Evolutionary conservation across 2,329 filamentous ascomycete species (phyloP), one percentile per base, ranked within the genome.

Genomic region (Blastomyces parvus): DNA sequence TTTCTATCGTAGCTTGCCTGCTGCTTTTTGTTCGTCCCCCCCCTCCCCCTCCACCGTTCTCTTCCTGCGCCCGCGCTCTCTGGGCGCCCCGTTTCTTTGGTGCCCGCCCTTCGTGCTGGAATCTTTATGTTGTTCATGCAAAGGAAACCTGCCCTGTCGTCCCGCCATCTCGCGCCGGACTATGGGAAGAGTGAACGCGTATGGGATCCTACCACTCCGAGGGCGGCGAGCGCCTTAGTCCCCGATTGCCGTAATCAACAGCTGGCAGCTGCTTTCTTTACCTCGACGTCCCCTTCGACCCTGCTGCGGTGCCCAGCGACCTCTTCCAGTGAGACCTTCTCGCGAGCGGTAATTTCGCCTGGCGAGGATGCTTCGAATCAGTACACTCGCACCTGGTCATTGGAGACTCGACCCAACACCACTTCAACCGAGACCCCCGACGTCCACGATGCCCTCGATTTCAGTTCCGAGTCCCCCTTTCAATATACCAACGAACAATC

Each of bases 61-160:
- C 22, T 52, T 8, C 22, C 48, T 52, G 22, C 22, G 8, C 46
- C 46, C 27, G 19, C 19, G 33, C 57, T 42, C 33, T 30, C 50
- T 25, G 46, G 22, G 17, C 40, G 17, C 11, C 38, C 53, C 50
- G 17, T 30, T 44, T n/a, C 14, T 52, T 52, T 22, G 36, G 57
- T 25, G 25, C 17, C 25, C 57, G 3, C 30, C 30, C 42, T 4
- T 46, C 59, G 46, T 42, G 36, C 33, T 59, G 48, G 60, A 38
- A 27, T 52, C 69, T 67, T 69, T 70, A 77, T 77, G 74, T 74
- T 76, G 73, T 77, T 74, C 70, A 76, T 75, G 70, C 74, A 74
- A 63, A 72, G 74, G 66, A 69, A 69, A 56, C 67, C 71, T 50
- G 61, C 69, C 60, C 70, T 72, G 66, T 63, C 58, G 68, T 68